A percentile compares a stretch with the other conserved stretches of the same genome.
phyloP scores from a whole-genome alignment of 345 rosid genomes.

The Diplotaxis tenuifolia region DNA sequence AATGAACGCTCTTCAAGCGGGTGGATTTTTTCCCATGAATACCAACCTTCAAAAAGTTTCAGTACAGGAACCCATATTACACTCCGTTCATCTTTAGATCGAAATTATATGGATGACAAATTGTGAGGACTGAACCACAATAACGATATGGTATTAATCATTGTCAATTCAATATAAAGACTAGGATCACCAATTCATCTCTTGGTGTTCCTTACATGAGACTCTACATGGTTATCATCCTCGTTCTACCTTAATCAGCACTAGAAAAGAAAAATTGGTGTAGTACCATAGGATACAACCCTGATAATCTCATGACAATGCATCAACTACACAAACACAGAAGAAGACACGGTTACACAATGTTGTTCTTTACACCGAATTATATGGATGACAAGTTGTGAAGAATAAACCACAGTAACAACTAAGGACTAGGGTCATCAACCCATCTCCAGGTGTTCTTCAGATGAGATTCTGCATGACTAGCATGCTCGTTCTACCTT shows the following conservation, averaged over 20 bases:
- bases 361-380: background rate
- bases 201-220: background rate
- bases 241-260: background rate
- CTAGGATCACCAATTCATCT: background rate
- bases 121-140: background rate
- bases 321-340: background rate
- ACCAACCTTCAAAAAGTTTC: slow-evolving; percentile 69
- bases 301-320: background rate
- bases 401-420: slow-evolving; percentile 7
- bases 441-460: background rate
- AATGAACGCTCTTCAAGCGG: slow-evolving; percentile 74
- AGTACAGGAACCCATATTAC: slow-evolving; percentile 12
- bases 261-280: background rate
- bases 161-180: background rate
- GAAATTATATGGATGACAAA: background rate
- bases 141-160: background rate
- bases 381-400: background rate
- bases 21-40: slow-evolving; percentile 86
- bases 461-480: background rate
- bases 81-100: background rate
- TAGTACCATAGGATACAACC: background rate
- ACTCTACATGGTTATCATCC: slow-evolving; percentile 7
- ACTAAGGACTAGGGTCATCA: background rate
- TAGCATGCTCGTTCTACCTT: background rate
- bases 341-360: background rate